Conservation (phyloP, 305 asterid species). For the Fraxinus paxiana region DNA sequence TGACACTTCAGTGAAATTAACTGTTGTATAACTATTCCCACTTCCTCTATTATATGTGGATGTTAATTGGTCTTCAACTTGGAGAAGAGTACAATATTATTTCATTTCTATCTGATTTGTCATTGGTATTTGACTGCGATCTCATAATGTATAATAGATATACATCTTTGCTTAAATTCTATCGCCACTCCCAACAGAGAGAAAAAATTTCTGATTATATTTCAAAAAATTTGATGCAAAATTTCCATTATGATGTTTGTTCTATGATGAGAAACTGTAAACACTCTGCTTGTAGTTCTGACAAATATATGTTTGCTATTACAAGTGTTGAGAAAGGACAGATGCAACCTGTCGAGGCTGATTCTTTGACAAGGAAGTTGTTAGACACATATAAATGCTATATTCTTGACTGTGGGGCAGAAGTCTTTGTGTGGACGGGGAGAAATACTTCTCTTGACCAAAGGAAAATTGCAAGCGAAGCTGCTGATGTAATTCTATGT, state of each 20-base stretch:
- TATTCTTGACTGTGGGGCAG: conserved; percentile 82
- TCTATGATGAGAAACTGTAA: conserved; percentile 13
- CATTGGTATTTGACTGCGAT: not conserved
- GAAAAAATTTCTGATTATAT: conserved; percentile 3
- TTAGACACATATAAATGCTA: conserved; percentile 70
- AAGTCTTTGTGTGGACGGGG: conserved; percentile 90
- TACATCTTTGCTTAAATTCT: not conserved
- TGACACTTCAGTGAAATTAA: not conserved
- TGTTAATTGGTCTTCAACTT: conserved; percentile 1
- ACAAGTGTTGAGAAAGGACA: conserved; percentile 77
- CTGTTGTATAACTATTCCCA: conserved; percentile 4
- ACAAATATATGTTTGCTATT: conserved; percentile 29
- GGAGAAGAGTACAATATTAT: not conserved
- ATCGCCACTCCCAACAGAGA: not conserved
- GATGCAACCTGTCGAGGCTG: conserved; percentile 63
- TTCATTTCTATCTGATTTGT: not conserved
- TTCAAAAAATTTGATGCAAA: conserved; percentile 13
- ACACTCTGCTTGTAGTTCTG: conserved; percentile 20
- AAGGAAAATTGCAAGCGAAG: conserved; percentile 71
- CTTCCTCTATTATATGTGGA: not conserved
- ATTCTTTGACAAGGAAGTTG: conserved; percentile 64
- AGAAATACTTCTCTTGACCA: conserved; percentile 75
- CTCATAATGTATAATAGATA: not conserved
- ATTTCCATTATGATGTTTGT: conserved; percentile 13
- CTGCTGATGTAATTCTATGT: conserved; percentile 65